Evolutionary conservation across 257 asterid species (phyloP).

Genomic region (Ocimum tenuiflorum): DNA sequence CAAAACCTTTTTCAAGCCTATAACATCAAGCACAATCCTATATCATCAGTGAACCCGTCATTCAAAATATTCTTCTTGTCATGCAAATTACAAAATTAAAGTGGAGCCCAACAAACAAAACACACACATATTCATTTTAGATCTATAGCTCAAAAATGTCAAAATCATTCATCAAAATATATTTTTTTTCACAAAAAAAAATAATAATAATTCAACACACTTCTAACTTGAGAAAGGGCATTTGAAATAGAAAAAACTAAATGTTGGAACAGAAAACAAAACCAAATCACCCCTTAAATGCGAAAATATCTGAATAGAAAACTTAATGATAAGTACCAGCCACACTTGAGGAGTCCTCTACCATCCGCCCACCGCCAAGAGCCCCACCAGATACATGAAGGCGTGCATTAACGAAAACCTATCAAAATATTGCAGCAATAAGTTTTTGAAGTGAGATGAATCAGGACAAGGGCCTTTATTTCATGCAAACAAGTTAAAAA

Average conservation of each 20-base stretch:
- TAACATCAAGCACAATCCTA: not conserved
- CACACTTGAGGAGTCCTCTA: constrained; percentile 96
- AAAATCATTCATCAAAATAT: not conserved
- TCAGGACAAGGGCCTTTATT: not conserved
- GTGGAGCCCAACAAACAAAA: not conserved
- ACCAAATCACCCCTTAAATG: not conserved
- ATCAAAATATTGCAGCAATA: constrained; percentile 14
- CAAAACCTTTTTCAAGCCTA: not conserved
- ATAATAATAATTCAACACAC: too few relatives aligned
- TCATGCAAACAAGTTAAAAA: not conserved
- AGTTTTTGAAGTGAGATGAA: constrained; percentile 8
- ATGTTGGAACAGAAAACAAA: not conserved
- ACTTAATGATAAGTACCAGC: constrained; percentile 53
- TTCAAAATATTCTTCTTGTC: not conserved
- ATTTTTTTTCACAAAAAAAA: not conserved
- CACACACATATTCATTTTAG: not conserved
- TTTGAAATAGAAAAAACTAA: not conserved
- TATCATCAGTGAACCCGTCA: not conserved
- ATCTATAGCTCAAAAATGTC: not conserved
- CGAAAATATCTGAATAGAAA: constrained; percentile 7
- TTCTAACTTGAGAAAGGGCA: not conserved
- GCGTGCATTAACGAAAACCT: constrained; percentile 98
- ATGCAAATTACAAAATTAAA: not conserved
- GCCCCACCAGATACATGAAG: constrained; percentile 99
- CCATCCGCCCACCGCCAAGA: constrained; percentile 99